A percentile compares a stretch with the other conserved stretches of the same genome.
These are phyloP conservation scores for Lyophyllum shimeji DNA, from an alignment of 768 basidiomycete species.

Conservation along the genomic window DNA sequence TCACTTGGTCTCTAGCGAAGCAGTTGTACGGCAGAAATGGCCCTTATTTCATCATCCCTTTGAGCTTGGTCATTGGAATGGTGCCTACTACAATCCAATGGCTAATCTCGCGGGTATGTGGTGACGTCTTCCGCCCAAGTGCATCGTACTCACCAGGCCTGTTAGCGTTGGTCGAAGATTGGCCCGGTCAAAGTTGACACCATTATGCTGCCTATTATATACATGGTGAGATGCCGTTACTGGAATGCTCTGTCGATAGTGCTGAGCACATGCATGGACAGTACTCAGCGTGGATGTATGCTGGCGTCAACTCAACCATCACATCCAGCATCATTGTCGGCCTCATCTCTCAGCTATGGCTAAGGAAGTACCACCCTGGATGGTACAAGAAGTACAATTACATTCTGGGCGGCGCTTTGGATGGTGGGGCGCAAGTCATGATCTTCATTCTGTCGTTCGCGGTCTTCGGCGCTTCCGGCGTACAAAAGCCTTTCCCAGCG, in stretches of 20 bases:
- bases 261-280: constrained; percentile 13
- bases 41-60: constrained; percentile 56
- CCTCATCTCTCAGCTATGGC: constrained; percentile 59
- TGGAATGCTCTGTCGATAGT: neutral
- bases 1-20: constrained; percentile 66
- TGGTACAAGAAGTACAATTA: constrained; percentile 74
- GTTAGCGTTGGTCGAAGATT: constrained; percentile 54
- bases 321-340: constrained; percentile 50
- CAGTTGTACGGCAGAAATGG: constrained; percentile 53
- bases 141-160: neutral
- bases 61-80: constrained; percentile 54
- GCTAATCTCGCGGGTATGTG: constrained; percentile 47
- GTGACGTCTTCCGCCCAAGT: neutral
- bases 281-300: constrained; percentile 42
- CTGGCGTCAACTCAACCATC: constrained; percentile 55
- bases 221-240: constrained; percentile 33
- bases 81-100: constrained; percentile 52
- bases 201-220: constrained; percentile 57
- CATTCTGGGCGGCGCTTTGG: constrained; percentile 63
- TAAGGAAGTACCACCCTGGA: constrained; percentile 54
- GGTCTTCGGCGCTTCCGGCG: constrained; percentile 59
- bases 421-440: constrained; percentile 67
- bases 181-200: constrained; percentile 48
- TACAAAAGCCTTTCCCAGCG: constrained; percentile 46
- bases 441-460: constrained; percentile 64